Conservation (phyloP, 495 filamentous ascomycete species). For the Penicillium cosmopolitanum region DNA sequence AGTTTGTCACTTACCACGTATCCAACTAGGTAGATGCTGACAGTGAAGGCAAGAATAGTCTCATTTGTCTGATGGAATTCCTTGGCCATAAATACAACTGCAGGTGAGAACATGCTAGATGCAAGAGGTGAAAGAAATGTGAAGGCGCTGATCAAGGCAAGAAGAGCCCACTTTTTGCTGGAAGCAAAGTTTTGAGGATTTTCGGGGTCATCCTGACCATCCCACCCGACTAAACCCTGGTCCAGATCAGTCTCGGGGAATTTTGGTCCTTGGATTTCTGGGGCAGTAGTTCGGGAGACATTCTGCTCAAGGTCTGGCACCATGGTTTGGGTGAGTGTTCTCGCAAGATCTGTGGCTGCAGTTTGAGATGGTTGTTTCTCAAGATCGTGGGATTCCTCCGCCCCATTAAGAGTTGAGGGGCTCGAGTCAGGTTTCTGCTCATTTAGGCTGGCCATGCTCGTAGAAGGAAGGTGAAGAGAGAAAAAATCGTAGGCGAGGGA, state of each 20-base stretch:
- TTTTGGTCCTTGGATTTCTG: not conserved
- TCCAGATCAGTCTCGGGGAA: slow-evolving; percentile 16
- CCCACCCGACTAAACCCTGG: slow-evolving; percentile 21
- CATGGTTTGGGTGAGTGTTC: not conserved
- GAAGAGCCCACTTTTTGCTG: slow-evolving; percentile 42
- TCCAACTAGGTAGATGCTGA: slow-evolving; percentile 63
- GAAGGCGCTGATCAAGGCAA: slow-evolving; percentile 40
- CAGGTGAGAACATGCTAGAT: slow-evolving; percentile 75
- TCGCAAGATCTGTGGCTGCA: too few relatives aligned
- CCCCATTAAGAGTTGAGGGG: not conserved
- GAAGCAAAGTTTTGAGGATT: slow-evolving; percentile 70
- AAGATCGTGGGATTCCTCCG: not conserved
- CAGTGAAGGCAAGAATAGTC: slow-evolving; percentile 53
- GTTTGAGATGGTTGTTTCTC: not conserved
- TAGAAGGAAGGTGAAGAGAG: not conserved
- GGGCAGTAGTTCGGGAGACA: not conserved
- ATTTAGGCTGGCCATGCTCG: not conserved
- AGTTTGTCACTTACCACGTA: slow-evolving; percentile 47
- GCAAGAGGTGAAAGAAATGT: slow-evolving; percentile 57
- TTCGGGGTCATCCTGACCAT: slow-evolving; percentile 57
- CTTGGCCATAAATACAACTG: slow-evolving; percentile 51
- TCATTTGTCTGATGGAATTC: slow-evolving; percentile 65
- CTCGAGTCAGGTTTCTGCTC: not conserved
- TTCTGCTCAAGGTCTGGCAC: too few relatives aligned
- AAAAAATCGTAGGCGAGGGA: not conserved